Evolutionary conservation across 305 asterid species (phyloP).

Genomic region (Withania somnifera): DNA sequence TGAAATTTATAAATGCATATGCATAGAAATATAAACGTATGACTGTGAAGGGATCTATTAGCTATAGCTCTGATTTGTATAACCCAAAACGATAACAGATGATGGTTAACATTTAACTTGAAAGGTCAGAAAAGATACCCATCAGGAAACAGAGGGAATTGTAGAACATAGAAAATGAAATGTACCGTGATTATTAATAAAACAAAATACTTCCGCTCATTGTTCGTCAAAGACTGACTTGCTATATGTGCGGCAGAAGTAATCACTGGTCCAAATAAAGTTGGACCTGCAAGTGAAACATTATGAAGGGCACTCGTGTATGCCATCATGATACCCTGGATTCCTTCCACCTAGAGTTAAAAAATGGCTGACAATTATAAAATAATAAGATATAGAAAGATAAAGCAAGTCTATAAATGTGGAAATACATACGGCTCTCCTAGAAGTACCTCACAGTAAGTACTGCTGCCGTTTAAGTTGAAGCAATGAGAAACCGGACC

Average conservation of each 20-base stretch:
- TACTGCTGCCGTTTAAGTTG: constrained; percentile 88
- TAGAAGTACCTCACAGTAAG: constrained; percentile 60
- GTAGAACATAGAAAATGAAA: not conserved
- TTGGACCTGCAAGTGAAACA: constrained; percentile 95
- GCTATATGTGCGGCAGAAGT: constrained; percentile 83
- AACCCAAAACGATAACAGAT: not conserved
- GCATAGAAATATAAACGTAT: not conserved
- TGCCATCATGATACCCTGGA: constrained; percentile 75
- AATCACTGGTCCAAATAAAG: constrained; percentile 85
- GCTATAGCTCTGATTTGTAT: not conserved
- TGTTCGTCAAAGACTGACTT: constrained; percentile 56
- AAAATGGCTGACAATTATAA: not conserved
- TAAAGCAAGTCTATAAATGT: not conserved
- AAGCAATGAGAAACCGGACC: constrained; percentile 98
- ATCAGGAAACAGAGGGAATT: not conserved
- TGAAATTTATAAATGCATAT: not conserved
- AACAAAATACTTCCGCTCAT: constrained; percentile 66
- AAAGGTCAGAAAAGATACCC: not conserved
- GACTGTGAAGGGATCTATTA: not conserved
- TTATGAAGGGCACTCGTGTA: constrained; percentile 81
- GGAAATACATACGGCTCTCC: not conserved
- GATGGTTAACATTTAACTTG: not conserved
- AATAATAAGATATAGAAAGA: constrained; percentile 6
- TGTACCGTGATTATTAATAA: constrained; percentile 87
- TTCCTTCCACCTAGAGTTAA: constrained; percentile 72